Base-by-base conservation (phyloP, 495 filamentous ascomycete genomes). In the Penicillium odoratum region DNA sequence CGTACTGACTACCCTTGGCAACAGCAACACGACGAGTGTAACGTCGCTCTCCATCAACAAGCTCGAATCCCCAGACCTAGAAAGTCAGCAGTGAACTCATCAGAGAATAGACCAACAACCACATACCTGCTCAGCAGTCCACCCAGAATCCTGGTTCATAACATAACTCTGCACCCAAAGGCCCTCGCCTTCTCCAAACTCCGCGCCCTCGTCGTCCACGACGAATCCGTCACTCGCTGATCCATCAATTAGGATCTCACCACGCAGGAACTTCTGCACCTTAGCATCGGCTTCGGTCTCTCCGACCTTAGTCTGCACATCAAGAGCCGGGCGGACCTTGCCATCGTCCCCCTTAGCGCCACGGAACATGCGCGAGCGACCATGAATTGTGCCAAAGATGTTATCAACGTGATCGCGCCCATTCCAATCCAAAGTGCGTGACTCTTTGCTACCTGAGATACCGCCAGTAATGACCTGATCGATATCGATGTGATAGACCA, bases 391-490 rank as follows among this genome's bases (percentile, higher is more conserved):
- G 21, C 94, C 93, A 68, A 97, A 98, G 54, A 97, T 81, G 74
- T 85, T 82, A 74, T 97, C 93, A 28, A 70, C 71, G 74, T 94
- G 91, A 43, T 84, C 81, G 57, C 90, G 88, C 65, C 74, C 80
- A 33, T 60, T 59, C 81, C 83, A 86, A 79, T 97, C 90, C 2
- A 93, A 75, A 30, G 68, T 81, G 57, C 93, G 89, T 26, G 74
- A 70, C 74, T 97, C 92, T 30, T 79, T 78, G 25, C 88, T 88
- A 56, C 88, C 88, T 57, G 81, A 81, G 53, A 95, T 77, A 40
- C 89, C 91, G 59, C 89, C 91, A 7, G 89, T 90, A 36, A 83
- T 81, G 28, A 82, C 78, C 74, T 97, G 92, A 29, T 85, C 80
- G 69, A 96, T 89, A 72, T 95, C 88, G 76, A 97, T 85, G 79